A percentile compares a stretch with the other conserved stretches of the same genome.
Conservation (phyloP, 2,329 filamentous ascomycete genomes). For the Emericellopsis cladophorae region DNA sequence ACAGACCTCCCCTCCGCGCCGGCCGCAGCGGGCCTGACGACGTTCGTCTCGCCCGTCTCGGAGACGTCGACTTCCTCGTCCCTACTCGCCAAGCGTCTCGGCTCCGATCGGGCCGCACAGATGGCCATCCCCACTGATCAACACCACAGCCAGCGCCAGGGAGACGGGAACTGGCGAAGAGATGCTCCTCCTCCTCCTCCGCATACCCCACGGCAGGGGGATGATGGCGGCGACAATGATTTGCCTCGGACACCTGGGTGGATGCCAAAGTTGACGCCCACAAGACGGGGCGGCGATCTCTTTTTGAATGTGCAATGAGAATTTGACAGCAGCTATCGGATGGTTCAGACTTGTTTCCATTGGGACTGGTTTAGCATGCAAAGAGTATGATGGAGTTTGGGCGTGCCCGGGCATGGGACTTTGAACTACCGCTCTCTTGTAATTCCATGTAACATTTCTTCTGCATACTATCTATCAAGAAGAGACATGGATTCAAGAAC, state of each 20-base stretch:
- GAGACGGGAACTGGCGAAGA: neutral
- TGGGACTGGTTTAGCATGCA: no score
- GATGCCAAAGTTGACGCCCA: constrained; percentile 55
- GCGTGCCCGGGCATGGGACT: no score
- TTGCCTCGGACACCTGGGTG: constrained; percentile 17
- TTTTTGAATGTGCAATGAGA: constrained; percentile 40
- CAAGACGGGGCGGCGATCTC: constrained; percentile 51
- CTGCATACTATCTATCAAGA: no score
- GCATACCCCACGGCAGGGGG: neutral
- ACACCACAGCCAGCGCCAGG: constrained; percentile 2
- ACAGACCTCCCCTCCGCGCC: constrained; percentile 3
- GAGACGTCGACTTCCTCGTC: constrained; percentile 21
- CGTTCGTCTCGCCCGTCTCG: constrained; percentile 7
- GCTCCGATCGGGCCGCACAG: constrained; percentile 32
- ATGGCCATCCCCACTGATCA: constrained; percentile 20
- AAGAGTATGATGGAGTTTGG: no score
- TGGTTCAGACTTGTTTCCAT: no score
- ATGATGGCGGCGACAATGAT: neutral
- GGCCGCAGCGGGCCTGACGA: constrained; percentile 4
- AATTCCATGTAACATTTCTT: no score
- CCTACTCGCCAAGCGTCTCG: constrained; percentile 39
- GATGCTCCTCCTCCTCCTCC: neutral
- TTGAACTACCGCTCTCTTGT: no score
- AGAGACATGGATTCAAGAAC: no score
- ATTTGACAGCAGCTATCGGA: neutral